Conservation (phyloP, 2,329 filamentous ascomycete genomes). For the Botrytis deweyae region DNA sequence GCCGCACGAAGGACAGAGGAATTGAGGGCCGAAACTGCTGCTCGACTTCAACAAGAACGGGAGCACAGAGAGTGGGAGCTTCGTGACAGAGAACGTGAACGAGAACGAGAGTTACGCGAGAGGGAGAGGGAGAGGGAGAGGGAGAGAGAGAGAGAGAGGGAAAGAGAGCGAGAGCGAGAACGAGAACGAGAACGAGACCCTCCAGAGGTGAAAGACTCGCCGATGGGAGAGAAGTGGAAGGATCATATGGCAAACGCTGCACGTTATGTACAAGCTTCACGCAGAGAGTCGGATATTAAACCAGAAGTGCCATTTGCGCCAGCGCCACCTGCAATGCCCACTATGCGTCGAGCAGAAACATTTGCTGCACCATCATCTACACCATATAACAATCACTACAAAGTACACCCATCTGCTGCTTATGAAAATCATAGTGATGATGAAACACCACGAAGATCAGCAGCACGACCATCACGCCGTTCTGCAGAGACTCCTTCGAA, state of each 20-base stretch:
- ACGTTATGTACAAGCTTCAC: constrained; percentile 38
- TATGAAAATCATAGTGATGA: constrained; percentile 31
- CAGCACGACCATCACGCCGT: constrained; percentile 32
- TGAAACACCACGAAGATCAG: constrained; percentile 36
- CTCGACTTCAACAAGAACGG: constrained; percentile 19
- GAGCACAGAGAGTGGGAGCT: constrained; percentile 17
- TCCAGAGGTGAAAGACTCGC: constrained; percentile 22
- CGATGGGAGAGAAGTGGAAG: constrained; percentile 32
- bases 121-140: not conserved
- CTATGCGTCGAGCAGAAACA: constrained; percentile 36
- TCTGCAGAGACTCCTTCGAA: constrained; percentile 31
- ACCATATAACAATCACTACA: constrained; percentile 34
- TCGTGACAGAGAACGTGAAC: not conserved
- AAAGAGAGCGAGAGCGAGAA: not conserved
- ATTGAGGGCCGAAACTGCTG: constrained; percentile 21
- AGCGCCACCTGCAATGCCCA: constrained; percentile 25
- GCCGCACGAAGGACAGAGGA: constrained; percentile 32
- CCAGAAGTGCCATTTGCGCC: constrained; percentile 18
- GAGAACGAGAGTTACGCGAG: not conserved
- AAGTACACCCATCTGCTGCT: constrained; percentile 24
- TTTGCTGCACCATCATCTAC: constrained; percentile 29
- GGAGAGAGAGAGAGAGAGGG: not conserved
- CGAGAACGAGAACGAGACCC: constrained; percentile 16
- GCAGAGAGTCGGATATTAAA: constrained; percentile 25
- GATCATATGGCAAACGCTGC: constrained; percentile 33